Evolutionary conservation across 2,329 filamentous ascomycete species (phyloP).

Genomic region (Penicillium vulpinum): DNA sequence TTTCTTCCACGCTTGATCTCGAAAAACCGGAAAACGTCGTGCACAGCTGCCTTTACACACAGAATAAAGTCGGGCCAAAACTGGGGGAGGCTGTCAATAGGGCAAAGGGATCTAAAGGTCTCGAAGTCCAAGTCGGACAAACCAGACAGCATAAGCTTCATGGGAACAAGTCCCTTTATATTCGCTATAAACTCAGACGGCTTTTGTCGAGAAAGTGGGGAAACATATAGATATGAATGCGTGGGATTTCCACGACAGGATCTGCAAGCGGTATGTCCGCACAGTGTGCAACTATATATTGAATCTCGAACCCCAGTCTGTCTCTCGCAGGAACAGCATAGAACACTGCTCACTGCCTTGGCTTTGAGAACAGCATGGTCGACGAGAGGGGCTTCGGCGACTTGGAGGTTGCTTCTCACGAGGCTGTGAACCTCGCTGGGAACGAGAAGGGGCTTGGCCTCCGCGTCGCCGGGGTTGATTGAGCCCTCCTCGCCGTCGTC

Average conservation of each 20-base stretch:
- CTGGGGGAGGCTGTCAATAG: conserved; percentile 12
- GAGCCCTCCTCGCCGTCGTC: conserved; percentile 16
- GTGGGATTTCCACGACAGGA: conserved; percentile 56
- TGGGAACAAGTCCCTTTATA: conserved; percentile 47
- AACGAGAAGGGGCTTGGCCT: conserved; percentile 6
- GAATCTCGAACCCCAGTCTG: conserved; percentile 38
- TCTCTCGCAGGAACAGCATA: conserved; percentile 61
- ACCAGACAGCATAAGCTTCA: conserved; percentile 40
- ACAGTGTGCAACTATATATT: conserved; percentile 53
- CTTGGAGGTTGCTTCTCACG: conserved; percentile 13
- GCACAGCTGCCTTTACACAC: conserved; percentile 27
- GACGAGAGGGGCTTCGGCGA: conserved; percentile 4
- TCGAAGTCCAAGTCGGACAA: conserved; percentile 28
- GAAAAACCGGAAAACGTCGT: conserved; percentile 31
- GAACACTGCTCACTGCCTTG: conserved; percentile 38
- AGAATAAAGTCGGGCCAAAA: conserved; percentile 38
- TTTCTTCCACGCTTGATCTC: conserved; percentile 31
- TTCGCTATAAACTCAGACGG: conserved; percentile 48
- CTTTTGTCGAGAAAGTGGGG: conserved; percentile 30
- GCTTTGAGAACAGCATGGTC: conserved; percentile 21
- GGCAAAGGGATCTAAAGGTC: conserved; percentile 12
- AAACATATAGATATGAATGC: conserved; percentile 45
- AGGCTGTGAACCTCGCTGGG: conserved; percentile 15
- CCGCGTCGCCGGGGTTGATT: neutral
- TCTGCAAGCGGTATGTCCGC: conserved; percentile 56